A percentile compares a stretch with the other conserved stretches of the same genome.
These are phyloP conservation scores for Stagonosporopsis cucurbitacearum DNA, from an alignment of 2,329 filamentous ascomycete genomes.

Conservation along the genomic window DNA sequence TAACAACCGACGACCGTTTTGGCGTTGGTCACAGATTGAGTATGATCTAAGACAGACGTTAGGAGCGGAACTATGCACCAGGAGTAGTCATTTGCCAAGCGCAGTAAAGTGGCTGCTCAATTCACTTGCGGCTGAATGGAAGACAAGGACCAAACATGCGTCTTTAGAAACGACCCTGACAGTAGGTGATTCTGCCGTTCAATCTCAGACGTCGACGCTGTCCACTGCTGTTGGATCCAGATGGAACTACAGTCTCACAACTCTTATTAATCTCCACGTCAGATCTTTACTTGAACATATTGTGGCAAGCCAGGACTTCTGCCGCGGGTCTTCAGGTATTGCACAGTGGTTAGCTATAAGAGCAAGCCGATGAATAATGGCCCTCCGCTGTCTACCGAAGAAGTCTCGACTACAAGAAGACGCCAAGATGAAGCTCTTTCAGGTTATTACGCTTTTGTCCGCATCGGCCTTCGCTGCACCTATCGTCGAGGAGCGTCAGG, in stretches of 20 bases:
- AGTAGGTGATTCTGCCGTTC: background rate
- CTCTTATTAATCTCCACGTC: background rate
- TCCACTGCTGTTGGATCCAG: background rate
- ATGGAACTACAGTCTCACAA: background rate
- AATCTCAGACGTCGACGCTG: background rate
- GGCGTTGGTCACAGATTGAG: background rate
- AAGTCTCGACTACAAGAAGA: background rate
- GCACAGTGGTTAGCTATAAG: background rate
- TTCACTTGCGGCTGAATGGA: constrained; percentile 5
- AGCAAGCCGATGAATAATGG: background rate
- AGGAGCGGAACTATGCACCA: background rate
- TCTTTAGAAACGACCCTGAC: background rate
- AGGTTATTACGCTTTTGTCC: constrained; percentile 39
- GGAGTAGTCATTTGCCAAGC: background rate
- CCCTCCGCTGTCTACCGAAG: background rate
- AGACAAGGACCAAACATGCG: background rate
- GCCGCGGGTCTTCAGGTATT: background rate
- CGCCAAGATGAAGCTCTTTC: constrained; percentile 43
- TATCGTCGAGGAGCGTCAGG: constrained; percentile 40
- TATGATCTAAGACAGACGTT: background rate
- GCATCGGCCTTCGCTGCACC: constrained; percentile 40
- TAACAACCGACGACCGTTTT: background rate
- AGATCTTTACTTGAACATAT: background rate
- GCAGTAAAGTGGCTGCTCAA: background rate
- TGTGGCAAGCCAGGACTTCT: constrained; percentile 4